These are phyloP conservation scores for Vitis labrusca DNA, from an alignment of 164 flowering plant genomes.

Conservation along the genomic window DNA sequence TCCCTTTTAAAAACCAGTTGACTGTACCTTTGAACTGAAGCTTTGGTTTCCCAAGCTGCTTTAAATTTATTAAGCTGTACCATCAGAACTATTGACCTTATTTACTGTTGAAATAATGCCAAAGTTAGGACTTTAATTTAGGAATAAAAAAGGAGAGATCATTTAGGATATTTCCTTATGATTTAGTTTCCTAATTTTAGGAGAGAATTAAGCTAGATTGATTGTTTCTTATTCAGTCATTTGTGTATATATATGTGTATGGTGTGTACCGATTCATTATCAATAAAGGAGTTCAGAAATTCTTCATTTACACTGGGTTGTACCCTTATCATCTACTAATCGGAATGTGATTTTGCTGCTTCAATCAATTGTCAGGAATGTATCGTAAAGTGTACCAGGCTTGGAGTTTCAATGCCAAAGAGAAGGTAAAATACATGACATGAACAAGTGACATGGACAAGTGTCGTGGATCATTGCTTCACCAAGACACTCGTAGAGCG, in stretches of 20 bases:
- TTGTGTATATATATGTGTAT: too few relatives aligned
- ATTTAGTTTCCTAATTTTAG: too few relatives aligned
- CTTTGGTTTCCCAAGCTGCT: background rate
- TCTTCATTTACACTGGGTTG: background rate
- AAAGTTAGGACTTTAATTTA: too few relatives aligned
- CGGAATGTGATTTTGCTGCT: background rate
- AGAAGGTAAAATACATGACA: slow-evolving; percentile 4
- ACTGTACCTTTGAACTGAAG: too few relatives aligned
- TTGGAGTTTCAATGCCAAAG: slow-evolving; percentile 6
- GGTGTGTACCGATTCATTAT: too few relatives aligned
- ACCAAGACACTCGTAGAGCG: slow-evolving; percentile 9
- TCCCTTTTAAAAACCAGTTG: too few relatives aligned
- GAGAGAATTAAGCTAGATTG: too few relatives aligned
- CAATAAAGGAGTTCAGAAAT: too few relatives aligned
- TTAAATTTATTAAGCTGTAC: background rate
- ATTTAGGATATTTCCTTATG: too few relatives aligned
- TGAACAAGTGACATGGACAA: slow-evolving; percentile 19
- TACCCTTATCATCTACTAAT: background rate
- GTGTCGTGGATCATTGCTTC: slow-evolving; percentile 16
- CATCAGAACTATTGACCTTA: background rate
- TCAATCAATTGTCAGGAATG: background rate
- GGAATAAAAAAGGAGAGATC: too few relatives aligned
- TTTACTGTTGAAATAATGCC: too few relatives aligned
- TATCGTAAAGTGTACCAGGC: slow-evolving; percentile 5
- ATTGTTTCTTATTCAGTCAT: too few relatives aligned